Evolutionary conservation across 176 grass and related monocot genomes (phyloP).

Genomic region (Panicum miliaceum): DNA sequence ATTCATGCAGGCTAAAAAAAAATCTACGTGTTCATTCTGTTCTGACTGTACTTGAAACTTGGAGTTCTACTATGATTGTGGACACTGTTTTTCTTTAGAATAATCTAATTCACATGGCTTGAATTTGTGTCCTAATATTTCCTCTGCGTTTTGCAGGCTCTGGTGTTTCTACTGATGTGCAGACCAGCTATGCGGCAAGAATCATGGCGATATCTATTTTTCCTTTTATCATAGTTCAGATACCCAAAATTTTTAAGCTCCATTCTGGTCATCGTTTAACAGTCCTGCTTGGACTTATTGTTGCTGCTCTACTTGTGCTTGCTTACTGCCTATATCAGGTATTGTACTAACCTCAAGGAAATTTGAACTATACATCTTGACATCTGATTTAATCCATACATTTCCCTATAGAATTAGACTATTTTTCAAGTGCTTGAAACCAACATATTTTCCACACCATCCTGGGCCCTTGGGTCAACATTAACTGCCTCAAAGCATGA

Average conservation of each 20-base stretch:
- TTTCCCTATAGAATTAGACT: not conserved
- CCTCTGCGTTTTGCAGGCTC: constrained; percentile 50
- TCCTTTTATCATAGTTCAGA: constrained; percentile 89
- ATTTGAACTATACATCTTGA: not conserved
- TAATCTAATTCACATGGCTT: constrained; percentile 4
- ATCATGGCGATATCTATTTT: constrained; percentile 88
- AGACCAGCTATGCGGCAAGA: constrained; percentile 82
- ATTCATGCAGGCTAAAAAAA: not conserved
- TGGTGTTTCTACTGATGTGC: constrained; percentile 81
- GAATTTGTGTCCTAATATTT: constrained; percentile 17
- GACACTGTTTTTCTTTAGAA: not conserved
- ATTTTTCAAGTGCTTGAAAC: not conserved
- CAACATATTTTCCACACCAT: not conserved
- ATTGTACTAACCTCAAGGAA: constrained; percentile 31
- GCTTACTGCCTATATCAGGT: constrained; percentile 92
- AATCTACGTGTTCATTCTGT: not conserved
- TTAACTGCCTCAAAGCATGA: not conserved
- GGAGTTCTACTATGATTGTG: constrained; percentile 21
- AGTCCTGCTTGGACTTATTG: constrained; percentile 65
- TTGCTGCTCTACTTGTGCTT: constrained; percentile 67
- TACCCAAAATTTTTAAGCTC: constrained; percentile 76
- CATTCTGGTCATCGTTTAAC: constrained; percentile 63
- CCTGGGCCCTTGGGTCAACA: not conserved
- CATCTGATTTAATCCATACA: constrained; percentile 15
- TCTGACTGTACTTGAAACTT: not conserved